Percentiles rank a stretch among this genome's conserved stretches.
Evolutionary conservation across 257 asterid genomes (phyloP).

Genomic region (Fraxinus excelsior): DNA sequence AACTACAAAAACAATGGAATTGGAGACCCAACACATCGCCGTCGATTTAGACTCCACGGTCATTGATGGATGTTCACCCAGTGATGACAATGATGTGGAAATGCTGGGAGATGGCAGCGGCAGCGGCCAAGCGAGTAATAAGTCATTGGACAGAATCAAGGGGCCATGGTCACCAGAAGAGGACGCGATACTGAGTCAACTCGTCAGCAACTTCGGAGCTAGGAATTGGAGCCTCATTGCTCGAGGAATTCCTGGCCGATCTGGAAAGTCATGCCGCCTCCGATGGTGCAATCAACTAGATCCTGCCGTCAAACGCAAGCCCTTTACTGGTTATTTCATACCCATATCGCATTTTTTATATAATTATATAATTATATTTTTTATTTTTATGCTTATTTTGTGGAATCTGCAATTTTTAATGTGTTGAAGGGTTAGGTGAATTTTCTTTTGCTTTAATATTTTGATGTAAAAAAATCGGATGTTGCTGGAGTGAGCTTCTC

Average conservation of each 20-base stretch:
- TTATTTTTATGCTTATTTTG: neutral
- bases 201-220: conserved; percentile 71
- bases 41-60: neutral
- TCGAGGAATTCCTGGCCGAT: conserved; percentile 84
- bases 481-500: neutral
- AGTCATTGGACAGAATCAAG: conserved; percentile 61
- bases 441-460: neutral
- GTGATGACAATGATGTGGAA: conserved; percentile 30
- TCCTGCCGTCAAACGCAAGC: conserved; percentile 79
- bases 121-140: conserved; percentile 31
- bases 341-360: neutral
- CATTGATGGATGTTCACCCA: neutral
- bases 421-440: neutral
- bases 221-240: conserved; percentile 90
- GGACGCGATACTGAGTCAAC: conserved; percentile 66
- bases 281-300: conserved; percentile 98
- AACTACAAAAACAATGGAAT: neutral
- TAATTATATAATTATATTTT: neutral
- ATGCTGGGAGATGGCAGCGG: conserved; percentile 37
- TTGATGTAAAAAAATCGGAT: neutral
- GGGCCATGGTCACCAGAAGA: conserved; percentile 97
- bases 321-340: conserved; percentile 62
- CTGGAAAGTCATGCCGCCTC: conserved; percentile 91
- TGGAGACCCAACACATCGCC: neutral
- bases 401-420: conserved; percentile 1